A percentile compares a stretch with the other conserved stretches of the same genome.
Conservation (phyloP, 1,284 basidiomycete genomes). For the Grifola frondosa region DNA sequence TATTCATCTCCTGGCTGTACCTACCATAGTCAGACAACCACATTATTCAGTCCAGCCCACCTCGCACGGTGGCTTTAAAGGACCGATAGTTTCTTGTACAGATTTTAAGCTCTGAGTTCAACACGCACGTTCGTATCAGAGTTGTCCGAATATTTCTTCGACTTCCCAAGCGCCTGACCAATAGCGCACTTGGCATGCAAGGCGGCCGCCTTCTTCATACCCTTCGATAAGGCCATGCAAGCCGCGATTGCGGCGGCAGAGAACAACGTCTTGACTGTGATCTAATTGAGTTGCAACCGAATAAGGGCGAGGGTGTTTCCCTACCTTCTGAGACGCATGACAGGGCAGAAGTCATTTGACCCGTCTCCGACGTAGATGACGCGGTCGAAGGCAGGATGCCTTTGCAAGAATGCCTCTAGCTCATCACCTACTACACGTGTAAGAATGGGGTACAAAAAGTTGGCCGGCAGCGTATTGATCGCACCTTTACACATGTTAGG, state of each 20-base stretch:
- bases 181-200: slow-evolving; percentile 72
- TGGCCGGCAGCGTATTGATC: slow-evolving; percentile 8
- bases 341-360: slow-evolving; percentile 93
- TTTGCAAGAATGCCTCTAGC: slow-evolving; percentile 75
- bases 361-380: slow-evolving; percentile 95
- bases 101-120: neutral
- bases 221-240: slow-evolving; percentile 78
- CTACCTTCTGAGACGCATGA: slow-evolving; percentile 76
- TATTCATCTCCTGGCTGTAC: slow-evolving; percentile 14
- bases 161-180: slow-evolving; percentile 96
- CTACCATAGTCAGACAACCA: slow-evolving; percentile 13
- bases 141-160: slow-evolving; percentile 70
- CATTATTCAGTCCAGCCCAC: no score
- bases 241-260: slow-evolving; percentile 77
- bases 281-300: neutral
- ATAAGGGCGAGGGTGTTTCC: slow-evolving; percentile 21
- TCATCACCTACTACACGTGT: slow-evolving; percentile 67
- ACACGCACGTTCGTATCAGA: slow-evolving; percentile 28
- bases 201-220: slow-evolving; percentile 58
- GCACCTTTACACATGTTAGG: slow-evolving; percentile 98
- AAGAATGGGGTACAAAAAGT: neutral
- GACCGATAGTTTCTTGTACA: no score
- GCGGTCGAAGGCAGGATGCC: slow-evolving; percentile 74
- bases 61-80: no score
- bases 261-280: slow-evolving; percentile 69